A percentile compares a stretch with the other conserved stretches of the same genome.
Evolutionary conservation across 441 rosid genomes (phyloP).

Genomic region (Jatropha multifida): DNA sequence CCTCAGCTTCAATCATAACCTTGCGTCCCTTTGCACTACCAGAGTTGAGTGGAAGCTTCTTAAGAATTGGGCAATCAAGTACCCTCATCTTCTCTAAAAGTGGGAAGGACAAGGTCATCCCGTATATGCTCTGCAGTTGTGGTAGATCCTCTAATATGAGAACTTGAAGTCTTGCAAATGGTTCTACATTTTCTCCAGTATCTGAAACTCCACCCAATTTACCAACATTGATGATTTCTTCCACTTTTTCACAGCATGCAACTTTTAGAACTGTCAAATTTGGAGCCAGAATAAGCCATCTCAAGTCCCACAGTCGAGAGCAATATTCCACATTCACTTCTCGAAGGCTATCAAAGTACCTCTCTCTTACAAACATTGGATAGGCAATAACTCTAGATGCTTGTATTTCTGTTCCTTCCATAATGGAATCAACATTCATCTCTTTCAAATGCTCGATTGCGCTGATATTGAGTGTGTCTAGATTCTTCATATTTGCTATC

Average conservation of each 20-base stretch:
- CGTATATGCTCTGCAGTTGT: neutral
- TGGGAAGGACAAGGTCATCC: constrained; percentile 7
- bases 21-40: neutral
- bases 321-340: constrained; percentile 8
- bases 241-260: neutral
- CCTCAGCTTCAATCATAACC: constrained; percentile 6
- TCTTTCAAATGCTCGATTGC: neutral
- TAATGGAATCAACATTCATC: neutral
- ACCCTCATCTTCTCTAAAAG: neutral
- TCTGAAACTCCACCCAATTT: neutral
- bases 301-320: constrained; percentile 9
- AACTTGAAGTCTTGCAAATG: constrained; percentile 7
- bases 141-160: constrained; percentile 2
- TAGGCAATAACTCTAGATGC: neutral
- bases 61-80: constrained; percentile 10
- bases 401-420: neutral
- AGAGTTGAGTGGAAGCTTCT: constrained; percentile 14
- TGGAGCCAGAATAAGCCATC: constrained; percentile 18
- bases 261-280: constrained; percentile 10
- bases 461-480: neutral
- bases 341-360: constrained; percentile 8
- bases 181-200: neutral
- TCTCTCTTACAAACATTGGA: neutral
- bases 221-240: constrained; percentile 1
- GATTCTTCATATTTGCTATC: constrained; percentile 8